Conservation (phyloP, 2,329 filamentous ascomycete species). For the Thermothelomyces thermophilus region DNA sequence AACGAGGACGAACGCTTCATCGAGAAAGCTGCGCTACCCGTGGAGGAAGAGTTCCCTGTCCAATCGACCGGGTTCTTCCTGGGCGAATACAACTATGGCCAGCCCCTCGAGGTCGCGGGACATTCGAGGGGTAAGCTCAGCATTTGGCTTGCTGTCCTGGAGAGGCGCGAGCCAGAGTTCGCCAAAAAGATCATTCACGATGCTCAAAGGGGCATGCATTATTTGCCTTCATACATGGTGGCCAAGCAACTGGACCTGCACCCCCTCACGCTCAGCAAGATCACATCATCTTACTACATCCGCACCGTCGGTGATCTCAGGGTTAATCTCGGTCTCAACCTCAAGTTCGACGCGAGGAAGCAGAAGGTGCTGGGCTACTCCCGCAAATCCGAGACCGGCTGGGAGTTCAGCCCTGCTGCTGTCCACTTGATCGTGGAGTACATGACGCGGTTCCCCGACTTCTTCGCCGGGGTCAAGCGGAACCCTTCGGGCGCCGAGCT, state of each 20-base stretch:
- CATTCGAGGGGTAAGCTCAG: slow-evolving; percentile 71
- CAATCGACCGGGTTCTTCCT: slow-evolving; percentile 85
- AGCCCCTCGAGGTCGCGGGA: slow-evolving; percentile 74
- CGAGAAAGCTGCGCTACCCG: slow-evolving; percentile 77
- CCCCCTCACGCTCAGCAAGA: slow-evolving; percentile 84
- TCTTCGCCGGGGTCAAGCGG: slow-evolving; percentile 79
- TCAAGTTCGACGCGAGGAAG: slow-evolving; percentile 95
- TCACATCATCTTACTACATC: slow-evolving; percentile 90
- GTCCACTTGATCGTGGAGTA: slow-evolving; percentile 76
- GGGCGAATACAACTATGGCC: slow-evolving; percentile 86
- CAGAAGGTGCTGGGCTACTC: slow-evolving; percentile 95
- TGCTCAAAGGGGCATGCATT: slow-evolving; percentile 65
- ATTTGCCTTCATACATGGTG: slow-evolving; percentile 83
- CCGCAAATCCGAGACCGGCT: slow-evolving; percentile 75
- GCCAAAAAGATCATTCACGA: slow-evolving; percentile 64
- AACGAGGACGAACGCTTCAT: slow-evolving; percentile 92
- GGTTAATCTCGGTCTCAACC: slow-evolving; percentile 85
- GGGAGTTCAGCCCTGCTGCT: slow-evolving; percentile 90
- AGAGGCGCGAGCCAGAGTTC: slow-evolving; percentile 73
- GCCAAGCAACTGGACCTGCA: slow-evolving; percentile 76
- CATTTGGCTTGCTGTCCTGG: slow-evolving; percentile 67
- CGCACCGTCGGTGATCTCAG: slow-evolving; percentile 69
- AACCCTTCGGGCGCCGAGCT: slow-evolving; percentile 84
- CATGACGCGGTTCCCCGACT: slow-evolving; percentile 91
- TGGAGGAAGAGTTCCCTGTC: slow-evolving; percentile 85